Evolutionary conservation across 129 eudicot genomes (phyloP).

Genomic region (Flaveria bidentis): DNA sequence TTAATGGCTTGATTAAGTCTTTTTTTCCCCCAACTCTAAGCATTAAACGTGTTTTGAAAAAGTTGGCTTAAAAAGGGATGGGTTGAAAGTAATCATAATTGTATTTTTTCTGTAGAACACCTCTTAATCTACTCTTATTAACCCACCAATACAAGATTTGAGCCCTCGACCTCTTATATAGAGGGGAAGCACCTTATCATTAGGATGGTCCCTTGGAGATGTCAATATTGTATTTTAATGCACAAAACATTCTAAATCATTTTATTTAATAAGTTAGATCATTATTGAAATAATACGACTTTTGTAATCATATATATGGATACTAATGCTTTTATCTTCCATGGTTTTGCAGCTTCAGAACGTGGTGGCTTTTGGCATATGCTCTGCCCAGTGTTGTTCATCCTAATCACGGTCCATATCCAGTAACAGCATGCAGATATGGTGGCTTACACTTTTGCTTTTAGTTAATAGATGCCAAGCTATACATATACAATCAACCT

Average conservation of each 20-base stretch:
- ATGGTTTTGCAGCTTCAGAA: conserved; percentile 45
- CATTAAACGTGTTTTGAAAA: neutral
- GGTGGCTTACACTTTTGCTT: conserved; percentile 43
- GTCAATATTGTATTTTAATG: neutral
- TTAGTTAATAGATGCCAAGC: conserved; percentile 36
- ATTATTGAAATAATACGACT: neutral
- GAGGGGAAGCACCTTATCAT: no score
- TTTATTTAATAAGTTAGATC: neutral
- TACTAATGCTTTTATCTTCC: neutral
- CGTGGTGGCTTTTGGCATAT: conserved; percentile 16
- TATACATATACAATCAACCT: conserved; percentile 25
- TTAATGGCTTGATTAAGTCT: neutral
- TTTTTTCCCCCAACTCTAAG: neutral
- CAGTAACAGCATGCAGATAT: conserved; percentile 29
- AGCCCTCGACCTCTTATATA: no score
- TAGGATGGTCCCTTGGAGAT: no score
- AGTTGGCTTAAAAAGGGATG: neutral
- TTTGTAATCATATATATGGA: neutral
- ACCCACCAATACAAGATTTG: no score
- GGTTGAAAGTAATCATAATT: neutral
- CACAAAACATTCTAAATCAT: neutral
- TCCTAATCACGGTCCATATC: conserved; percentile 35
- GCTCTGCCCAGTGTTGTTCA: conserved; percentile 23
- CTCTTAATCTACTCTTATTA: no score
- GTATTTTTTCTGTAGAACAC: neutral